These are phyloP conservation scores for Hypoxylon sp. DNA, from an alignment of 2,329 filamentous ascomycete species.

Conservation along the genomic window DNA sequence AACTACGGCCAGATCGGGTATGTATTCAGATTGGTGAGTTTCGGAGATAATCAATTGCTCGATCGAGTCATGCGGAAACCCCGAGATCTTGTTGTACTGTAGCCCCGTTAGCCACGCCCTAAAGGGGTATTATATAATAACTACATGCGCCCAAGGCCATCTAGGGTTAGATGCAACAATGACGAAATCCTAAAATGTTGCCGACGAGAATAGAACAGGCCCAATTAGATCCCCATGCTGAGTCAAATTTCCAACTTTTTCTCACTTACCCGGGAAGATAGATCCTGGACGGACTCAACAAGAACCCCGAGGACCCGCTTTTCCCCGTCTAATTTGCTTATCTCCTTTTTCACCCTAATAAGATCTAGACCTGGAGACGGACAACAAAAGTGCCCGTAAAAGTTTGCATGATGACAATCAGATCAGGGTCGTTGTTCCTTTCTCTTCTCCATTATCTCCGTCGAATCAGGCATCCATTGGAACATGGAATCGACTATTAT, in stretches of 20 bases:
- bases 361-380: slow-evolving; percentile 6
- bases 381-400: slow-evolving; percentile 8
- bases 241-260: neutral
- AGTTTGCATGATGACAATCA: slow-evolving; percentile 6
- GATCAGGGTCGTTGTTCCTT: slow-evolving; percentile 7
- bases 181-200: slow-evolving; percentile 1
- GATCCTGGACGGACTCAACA: slow-evolving; percentile 6
- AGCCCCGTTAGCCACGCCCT: neutral
- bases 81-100: slow-evolving; percentile 12
- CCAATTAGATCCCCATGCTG: slow-evolving; percentile 11
- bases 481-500: slow-evolving; percentile 4
- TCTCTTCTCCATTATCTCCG: slow-evolving; percentile 6
- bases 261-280: slow-evolving; percentile 1
- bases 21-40: neutral
- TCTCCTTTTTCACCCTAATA: slow-evolving; percentile 11
- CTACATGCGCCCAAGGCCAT: neutral
- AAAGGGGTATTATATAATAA: neutral
- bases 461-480: neutral
- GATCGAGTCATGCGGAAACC: slow-evolving; percentile 5
- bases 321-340: slow-evolving; percentile 12
- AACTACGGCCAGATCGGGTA: neutral
- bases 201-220: neutral
- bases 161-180: neutral
- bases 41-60: slow-evolving; percentile 18
- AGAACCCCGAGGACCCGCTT: slow-evolving; percentile 20